Evolutionary conservation across 1,284 basidiomycete species (phyloP), one percentile per base, ranked within the genome.

Genomic region (Neonothopanus nambi): DNA sequence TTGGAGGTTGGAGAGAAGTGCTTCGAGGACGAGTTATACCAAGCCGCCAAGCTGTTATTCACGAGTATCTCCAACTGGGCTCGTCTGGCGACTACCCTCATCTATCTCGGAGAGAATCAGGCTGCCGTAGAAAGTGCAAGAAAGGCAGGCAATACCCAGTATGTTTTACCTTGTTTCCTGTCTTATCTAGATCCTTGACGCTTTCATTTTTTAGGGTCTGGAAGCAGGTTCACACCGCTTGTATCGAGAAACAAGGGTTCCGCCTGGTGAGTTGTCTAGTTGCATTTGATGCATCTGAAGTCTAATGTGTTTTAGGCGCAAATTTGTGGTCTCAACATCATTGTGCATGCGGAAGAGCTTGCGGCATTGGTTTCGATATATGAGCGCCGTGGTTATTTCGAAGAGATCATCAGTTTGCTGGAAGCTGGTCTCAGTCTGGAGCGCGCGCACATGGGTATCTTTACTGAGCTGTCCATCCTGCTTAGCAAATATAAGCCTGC

Each of bases 161-260:
- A 62, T 63, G 86, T 76, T 17, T 28, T 17, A 50, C 4, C 9
- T 33, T 13, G 13, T 8, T 13, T 33, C n/a, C 30, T 33, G 3
- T 13, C 2, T 11, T 13, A 33, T 33, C 8, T 8, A 33, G 4
- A 9, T 13, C 3, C 30, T n/a, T 57, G 45, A 55, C 42, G 47
- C 64, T 43, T 64, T 49, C 28, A 8, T 38, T 46, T 15, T 33
- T 3, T 57, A 91, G 90, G 72, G 97, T 99, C n/a, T 99, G 97
- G 97, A 98, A 98, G 76, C 97, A 99, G 72, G 97, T 99, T 56
- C 96, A 99, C 63, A 93, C 95, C 20, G 97, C 97, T 38, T 99
- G 97, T 75, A 87, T 99, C 52, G 95, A 97, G 78, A 98, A 98
- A 78, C 77, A 84, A 59, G 97, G 99, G 70, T 99, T 98, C 84